Conservation (phyloP, 352 stramenopile species). For the Globisporangium emineosum region DNA sequence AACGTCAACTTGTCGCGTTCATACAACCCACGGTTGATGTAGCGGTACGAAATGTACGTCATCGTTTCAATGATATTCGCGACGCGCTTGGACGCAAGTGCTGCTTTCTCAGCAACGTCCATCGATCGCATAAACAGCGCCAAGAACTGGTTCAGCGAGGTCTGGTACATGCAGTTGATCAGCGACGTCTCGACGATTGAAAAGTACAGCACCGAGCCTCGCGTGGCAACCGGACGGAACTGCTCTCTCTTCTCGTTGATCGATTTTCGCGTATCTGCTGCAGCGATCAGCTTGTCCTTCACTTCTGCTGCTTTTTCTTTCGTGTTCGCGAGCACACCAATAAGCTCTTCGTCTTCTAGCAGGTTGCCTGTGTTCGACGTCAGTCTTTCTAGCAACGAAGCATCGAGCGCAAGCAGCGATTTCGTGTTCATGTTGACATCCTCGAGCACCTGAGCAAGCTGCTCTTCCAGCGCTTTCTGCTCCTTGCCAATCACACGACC, state of each 20-base stretch:
- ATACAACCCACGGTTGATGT: slow-evolving; percentile 98
- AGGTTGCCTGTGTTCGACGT: slow-evolving; percentile 98
- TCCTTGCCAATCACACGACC: slow-evolving; percentile 97
- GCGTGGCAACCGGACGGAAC: slow-evolving; percentile 96
- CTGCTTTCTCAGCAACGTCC: slow-evolving; percentile 95
- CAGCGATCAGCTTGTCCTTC: slow-evolving; percentile 96
- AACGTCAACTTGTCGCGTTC: slow-evolving; percentile 99
- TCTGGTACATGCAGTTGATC: slow-evolving; percentile 99
- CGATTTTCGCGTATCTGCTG: slow-evolving; percentile 94
- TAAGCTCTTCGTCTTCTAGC: slow-evolving; percentile 98
- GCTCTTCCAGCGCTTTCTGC: slow-evolving; percentile 97
- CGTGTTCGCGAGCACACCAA: slow-evolving; percentile 96
- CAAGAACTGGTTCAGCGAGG: slow-evolving; percentile 97
- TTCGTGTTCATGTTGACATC: slow-evolving; percentile 99
- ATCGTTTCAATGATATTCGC: slow-evolving; percentile 99
- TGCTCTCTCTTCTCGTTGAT: slow-evolving; percentile 99
- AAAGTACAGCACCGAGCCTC: slow-evolving; percentile 98
- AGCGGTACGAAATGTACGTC: slow-evolving; percentile 99
- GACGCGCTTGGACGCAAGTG: slow-evolving; percentile 97
- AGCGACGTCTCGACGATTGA: slow-evolving; percentile 97
- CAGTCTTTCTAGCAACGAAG: slow-evolving; percentile 94
- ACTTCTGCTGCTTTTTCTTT: slow-evolving; percentile 98
- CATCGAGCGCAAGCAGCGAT: slow-evolving; percentile 93
- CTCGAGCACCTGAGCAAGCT: slow-evolving; percentile 97
- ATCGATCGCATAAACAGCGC: slow-evolving; percentile 98